Base-by-base conservation (phyloP, 2,329 filamentous ascomycete species). In the Curvularia verruculosa region DNA sequence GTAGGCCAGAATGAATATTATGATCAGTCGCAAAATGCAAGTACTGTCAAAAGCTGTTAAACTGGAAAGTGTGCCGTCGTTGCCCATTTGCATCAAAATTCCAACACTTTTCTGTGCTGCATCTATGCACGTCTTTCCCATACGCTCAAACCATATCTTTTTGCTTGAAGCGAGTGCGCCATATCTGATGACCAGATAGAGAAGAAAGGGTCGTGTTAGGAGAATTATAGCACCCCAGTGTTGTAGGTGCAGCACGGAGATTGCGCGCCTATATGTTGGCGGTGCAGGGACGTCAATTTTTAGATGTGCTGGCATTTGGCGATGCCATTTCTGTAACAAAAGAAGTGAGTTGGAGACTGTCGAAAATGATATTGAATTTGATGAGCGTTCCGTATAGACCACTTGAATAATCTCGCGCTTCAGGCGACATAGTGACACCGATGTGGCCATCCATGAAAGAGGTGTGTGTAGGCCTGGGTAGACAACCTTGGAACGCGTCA, bases 1-100 rank as follows among this genome's bases (percentile, higher is more conserved):
- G 45, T 69, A 75, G 7, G 73, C 73, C 13, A 75, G 64, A 46
- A 75, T 71, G 53, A 75, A 76, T 3, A 76, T 71, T 61, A 75
- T 74, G 31, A 72, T 56, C 19, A 72, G 51, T 5, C 73, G 66
- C 5, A 76, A 60, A 8, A 75, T 54, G 47, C 72, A 72, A 1
- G 73, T 75, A 58, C 73, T 74, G 47, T 76, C 74, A 39, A 73
- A 75, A 4, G 72, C 72, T 1, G 71, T 75, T 1, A 75, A 53
- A 41, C 70, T 72, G 12, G 72, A 73, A 5, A 75, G 60, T 1
- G 60, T 68, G 21, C 63, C 54, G 29, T 68, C 63, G 1, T 39
- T 58, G 1, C 63, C 64, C 73, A 76, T 75, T 9, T 67, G 61
- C 18, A 70, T 63, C 24, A 75, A 54, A 3, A 76, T 68, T 0